phyloP scores from a whole-genome alignment of 331 rosid species.

The Quercus phellos region DNA sequence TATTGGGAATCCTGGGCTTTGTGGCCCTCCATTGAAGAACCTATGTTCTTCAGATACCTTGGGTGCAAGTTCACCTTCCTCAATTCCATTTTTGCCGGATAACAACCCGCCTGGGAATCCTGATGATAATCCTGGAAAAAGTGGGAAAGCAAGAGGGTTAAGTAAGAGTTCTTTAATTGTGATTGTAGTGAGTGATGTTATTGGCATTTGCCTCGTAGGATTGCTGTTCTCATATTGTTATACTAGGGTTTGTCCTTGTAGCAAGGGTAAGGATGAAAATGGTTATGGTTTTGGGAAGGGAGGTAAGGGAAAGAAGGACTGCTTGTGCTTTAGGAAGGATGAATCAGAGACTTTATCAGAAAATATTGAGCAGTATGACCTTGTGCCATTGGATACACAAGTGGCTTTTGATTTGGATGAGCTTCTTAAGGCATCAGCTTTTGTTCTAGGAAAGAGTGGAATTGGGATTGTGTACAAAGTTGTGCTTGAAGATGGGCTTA shows the following conservation, averaged over 20 bases:
- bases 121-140: constrained; percentile 27
- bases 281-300: constrained; percentile 39
- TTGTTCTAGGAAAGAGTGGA: constrained; percentile 91
- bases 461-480: constrained; percentile 95
- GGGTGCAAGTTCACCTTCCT: constrained; percentile 55
- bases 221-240: constrained; percentile 86
- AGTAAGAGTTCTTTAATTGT: constrained; percentile 68
- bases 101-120: constrained; percentile 36
- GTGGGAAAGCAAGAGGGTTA: constrained; percentile 53
- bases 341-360: constrained; percentile 73
- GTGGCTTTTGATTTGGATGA: constrained; percentile 93
- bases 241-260: constrained; percentile 58
- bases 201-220: constrained; percentile 87
- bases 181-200: constrained; percentile 69
- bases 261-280: constrained; percentile 45
- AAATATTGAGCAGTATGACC: constrained; percentile 77
- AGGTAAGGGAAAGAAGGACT: constrained; percentile 52
- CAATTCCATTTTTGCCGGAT: constrained; percentile 67
- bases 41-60: constrained; percentile 61
- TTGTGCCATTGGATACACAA: constrained; percentile 73
- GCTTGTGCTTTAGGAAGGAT: constrained; percentile 75
- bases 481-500: constrained; percentile 90
- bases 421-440: constrained; percentile 98
- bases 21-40: constrained; percentile 94
- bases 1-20: constrained; percentile 82